Base-by-base conservation (phyloP, 1,284 basidiomycete species). In the Cryptococcus depauperatus region DNA sequence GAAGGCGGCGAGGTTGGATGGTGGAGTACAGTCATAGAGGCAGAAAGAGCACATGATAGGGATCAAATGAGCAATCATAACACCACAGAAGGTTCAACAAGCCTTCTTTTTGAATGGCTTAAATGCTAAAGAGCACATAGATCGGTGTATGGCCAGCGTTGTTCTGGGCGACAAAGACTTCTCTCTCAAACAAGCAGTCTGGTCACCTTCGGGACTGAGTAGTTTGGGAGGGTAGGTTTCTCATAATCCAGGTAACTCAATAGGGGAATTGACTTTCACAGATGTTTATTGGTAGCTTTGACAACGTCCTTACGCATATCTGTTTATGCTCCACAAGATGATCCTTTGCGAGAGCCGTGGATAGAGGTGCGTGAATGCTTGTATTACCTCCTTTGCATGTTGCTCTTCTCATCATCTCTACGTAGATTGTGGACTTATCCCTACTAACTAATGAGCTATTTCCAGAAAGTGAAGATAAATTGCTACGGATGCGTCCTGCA, bases 141-240 rank as follows among this genome's bases (percentile, higher is more conserved):
- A 33, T n/a, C n/a, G n/a, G n/a, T n/a, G n/a, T n/a, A n/a, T n/a
- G n/a, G n/a, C n/a, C n/a, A n/a, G n/a, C n/a, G n/a, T n/a, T n/a
- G n/a, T n/a, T n/a, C n/a, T n/a, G n/a, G n/a, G n/a, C n/a, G n/a
- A n/a, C n/a, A n/a, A n/a, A n/a, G n/a, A n/a, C n/a, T n/a, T n/a
- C n/a, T 34, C 44, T 11, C 44, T 58, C 2, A 51, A 56, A 38
- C 35, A 49, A 11, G 62, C 61, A 9, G 47, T 58, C 1, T 69
- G 67, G 67, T 66, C 64, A 5, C 64, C 67, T 0, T 61, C 65
- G 0, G 63, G 61, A 3, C 30, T 69, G 14, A 53, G 43, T 16
- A 52, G 55, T 35, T 35, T 60, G 5, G 62, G 62, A 32, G 52
- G 61, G 62, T 63, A 40, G 51, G 62, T 22, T 23, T 14, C 18